These are phyloP conservation scores for Phaeosphaeria sp. DNA, from an alignment of 2,329 filamentous ascomycete genomes.

Conservation along the genomic window DNA sequence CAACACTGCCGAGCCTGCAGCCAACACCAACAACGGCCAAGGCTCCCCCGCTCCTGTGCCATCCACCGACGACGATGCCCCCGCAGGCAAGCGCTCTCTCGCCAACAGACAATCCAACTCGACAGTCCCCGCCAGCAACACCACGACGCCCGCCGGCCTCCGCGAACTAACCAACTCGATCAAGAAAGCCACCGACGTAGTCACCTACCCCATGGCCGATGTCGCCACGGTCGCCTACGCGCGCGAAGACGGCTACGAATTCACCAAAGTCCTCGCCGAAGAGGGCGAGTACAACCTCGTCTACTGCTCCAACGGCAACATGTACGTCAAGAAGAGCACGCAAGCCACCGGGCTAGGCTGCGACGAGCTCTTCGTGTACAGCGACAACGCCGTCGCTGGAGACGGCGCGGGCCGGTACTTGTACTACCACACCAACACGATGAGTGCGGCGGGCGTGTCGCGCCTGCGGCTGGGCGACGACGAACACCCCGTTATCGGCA, in stretches of 20 bases:
- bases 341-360: neutral
- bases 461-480: neutral
- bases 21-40: neutral
- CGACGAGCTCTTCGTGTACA: neutral
- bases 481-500: neutral
- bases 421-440: neutral
- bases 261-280: neutral
- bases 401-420: neutral
- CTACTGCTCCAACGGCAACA: neutral
- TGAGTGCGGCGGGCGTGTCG: neutral
- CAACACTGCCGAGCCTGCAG: neutral
- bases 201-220: neutral
- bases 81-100: neutral
- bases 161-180: neutral
- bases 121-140: neutral
- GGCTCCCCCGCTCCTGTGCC: neutral
- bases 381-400: neutral
- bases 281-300: neutral
- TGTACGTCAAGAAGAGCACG: neutral
- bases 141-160: neutral
- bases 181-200: neutral
- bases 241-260: neutral
- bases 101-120: neutral
- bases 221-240: neutral
- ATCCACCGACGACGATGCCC: neutral